Conservation (phyloP, 2,329 filamentous ascomycete species). For the Aspergillaceae sp. region DNA sequence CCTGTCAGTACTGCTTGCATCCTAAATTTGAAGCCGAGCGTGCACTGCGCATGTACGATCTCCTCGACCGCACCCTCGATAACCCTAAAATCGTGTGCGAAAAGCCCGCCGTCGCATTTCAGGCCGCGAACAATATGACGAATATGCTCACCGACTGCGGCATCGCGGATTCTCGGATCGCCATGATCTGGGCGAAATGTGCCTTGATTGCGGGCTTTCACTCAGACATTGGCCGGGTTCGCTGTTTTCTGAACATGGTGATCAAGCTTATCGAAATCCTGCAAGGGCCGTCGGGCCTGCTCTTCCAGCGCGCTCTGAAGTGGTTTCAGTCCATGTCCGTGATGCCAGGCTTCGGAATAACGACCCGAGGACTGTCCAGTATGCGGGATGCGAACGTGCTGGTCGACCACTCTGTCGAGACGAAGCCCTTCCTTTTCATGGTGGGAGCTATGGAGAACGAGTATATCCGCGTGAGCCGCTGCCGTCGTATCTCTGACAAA, state of each 20-base stretch:
- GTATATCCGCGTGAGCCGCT: constrained; percentile 6
- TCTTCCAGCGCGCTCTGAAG: constrained; percentile 4
- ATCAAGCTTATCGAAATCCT: constrained; percentile 3
- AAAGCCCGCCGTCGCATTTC: constrained; percentile 9
- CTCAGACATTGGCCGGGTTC: constrained; percentile 15
- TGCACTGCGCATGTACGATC: constrained; percentile 4
- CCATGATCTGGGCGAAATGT: constrained; percentile 12
- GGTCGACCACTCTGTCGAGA: not conserved
- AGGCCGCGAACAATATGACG: constrained; percentile 7
- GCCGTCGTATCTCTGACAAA: no score
- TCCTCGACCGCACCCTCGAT: constrained; percentile 3
- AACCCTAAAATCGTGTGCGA: constrained; percentile 2
- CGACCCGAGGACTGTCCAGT: constrained; percentile 9
- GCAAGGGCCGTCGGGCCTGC: constrained; percentile 6
- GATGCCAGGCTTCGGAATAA: constrained; percentile 10
- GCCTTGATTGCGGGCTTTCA: constrained; percentile 17
- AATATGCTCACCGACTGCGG: not conserved
- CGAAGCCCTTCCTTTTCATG: constrained; percentile 13
- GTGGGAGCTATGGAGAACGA: constrained; percentile 3
- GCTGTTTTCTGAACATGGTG: constrained; percentile 12
- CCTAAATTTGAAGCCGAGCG: constrained; percentile 7
- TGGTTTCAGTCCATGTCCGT: constrained; percentile 4
- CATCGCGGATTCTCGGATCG: constrained; percentile 9
- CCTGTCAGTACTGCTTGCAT: constrained; percentile 14
- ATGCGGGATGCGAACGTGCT: constrained; percentile 2